Evolutionary conservation across 306 rosid genomes (phyloP), one percentile per base, ranked within the genome.

Genomic region (Vigna reflexopilosa): DNA sequence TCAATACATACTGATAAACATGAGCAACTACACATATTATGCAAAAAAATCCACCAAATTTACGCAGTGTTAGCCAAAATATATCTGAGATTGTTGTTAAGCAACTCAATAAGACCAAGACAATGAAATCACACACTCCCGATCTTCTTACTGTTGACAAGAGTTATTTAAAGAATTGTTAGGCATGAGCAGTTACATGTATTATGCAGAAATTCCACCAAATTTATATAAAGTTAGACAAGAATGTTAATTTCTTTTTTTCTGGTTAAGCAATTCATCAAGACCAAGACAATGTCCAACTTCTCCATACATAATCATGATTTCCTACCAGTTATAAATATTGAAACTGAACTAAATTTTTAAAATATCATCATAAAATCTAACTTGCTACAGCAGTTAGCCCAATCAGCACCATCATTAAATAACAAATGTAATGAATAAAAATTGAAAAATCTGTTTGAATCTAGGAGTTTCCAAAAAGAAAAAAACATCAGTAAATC

Each of bases 311-410:
- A 49, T 6, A 59, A 73, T n/a, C 12, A 78, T 7, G 24, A 66
- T 47, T 54, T 64, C 15, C 64, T 47, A 75, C 36, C 71, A n/a
- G 17, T 38, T 20, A 30, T 30, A 20, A 28, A 55, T 51, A 78
- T 55, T 11, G 24, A 71, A 77, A 66, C 32, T 32, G 50, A 56
- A 76, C 51, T 69, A 57, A 40, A 74, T 62, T 19, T 6, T 7
- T 9, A 66, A 54, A 71, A 66, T 51, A 72, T 68, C 44, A 67
- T 67, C 73, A 9, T 67, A 67, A 67, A 83, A 14, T 16, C 70
- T 66, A 51, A 42, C 24, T 67, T 40, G 8, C 24, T 5, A 0
- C 0, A 16, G 17, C 5, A 0, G 17, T 2, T 59, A n/a, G 32
- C 42, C 3, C 7, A 42, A 36, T 36, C 9, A 36, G 1, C 38